phyloP scores from a whole-genome alignment of 2,329 filamentous ascomycete species.

The Exophiala calicioides region DNA sequence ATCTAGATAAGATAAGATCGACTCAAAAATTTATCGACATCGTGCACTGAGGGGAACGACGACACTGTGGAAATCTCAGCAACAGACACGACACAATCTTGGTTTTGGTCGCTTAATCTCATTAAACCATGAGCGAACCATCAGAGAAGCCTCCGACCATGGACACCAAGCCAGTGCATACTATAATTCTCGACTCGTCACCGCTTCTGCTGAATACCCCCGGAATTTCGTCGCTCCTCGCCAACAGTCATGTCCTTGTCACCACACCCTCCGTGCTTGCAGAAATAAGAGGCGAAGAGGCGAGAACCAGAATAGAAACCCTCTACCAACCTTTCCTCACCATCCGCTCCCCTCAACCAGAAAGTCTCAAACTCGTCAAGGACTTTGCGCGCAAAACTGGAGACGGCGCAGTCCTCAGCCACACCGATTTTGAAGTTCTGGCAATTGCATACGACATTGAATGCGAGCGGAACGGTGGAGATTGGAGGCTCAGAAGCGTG shows the following conservation, averaged over 20 bases:
- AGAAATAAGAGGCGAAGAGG: slow-evolving; percentile 83
- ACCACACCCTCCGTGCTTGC: slow-evolving; percentile 83
- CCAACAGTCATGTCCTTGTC: slow-evolving; percentile 72
- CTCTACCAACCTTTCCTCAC: slow-evolving; percentile 83
- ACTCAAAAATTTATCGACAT: too few species aligned
- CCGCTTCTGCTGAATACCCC: slow-evolving; percentile 94
- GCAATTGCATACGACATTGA: slow-evolving; percentile 94
- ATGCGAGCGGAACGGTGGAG: slow-evolving; percentile 82
- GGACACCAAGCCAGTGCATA: slow-evolving; percentile 69
- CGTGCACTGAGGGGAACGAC: too few species aligned
- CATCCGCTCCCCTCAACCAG: slow-evolving; percentile 70
- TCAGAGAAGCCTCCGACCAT: neutral
- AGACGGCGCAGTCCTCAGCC: slow-evolving; percentile 83
- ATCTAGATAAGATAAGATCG: slow-evolving; percentile 6
- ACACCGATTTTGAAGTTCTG: slow-evolving; percentile 83
- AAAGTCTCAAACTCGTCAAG: slow-evolving; percentile 75
- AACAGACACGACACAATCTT: too few species aligned
- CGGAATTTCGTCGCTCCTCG: slow-evolving; percentile 75
- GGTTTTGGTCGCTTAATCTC: too few species aligned
- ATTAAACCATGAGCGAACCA: slow-evolving; percentile 4
- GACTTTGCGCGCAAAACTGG: slow-evolving; percentile 89
- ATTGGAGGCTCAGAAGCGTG: slow-evolving; percentile 77
- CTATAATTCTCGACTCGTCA: slow-evolving; percentile 84
- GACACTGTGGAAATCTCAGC: too few species aligned
- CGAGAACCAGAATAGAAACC: slow-evolving; percentile 77